phyloP scores from a whole-genome alignment of 2,329 filamentous ascomycete species.

The Botryosphaeria dothidea region DNA sequence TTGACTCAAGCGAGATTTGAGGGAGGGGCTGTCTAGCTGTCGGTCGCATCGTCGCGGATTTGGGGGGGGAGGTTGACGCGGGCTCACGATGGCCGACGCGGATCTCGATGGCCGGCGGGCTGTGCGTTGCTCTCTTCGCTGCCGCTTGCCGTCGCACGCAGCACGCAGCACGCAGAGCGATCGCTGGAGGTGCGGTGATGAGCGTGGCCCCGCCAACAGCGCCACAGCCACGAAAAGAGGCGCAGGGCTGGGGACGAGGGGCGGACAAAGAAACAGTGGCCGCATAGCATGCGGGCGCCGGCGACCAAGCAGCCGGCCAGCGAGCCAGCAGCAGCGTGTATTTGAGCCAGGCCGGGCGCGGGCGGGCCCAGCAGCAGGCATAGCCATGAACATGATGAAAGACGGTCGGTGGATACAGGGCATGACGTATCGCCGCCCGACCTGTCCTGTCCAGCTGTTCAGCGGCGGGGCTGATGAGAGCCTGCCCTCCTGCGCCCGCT shows the following conservation, averaged over 20 bases:
- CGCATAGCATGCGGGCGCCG: neutral
- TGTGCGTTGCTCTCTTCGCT: neutral
- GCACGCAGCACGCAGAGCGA: neutral
- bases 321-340: neutral
- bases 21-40: neutral
- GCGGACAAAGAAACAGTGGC: neutral
- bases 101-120: neutral
- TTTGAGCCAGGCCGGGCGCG: neutral
- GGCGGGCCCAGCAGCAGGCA: neutral
- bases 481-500: conserved; percentile 1
- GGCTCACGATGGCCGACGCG: neutral
- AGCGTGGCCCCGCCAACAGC: too few relatives aligned
- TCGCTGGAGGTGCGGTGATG: neutral
- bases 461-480: conserved; percentile 6
- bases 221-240: neutral
- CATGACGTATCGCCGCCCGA: too few relatives aligned
- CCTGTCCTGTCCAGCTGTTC: conserved; percentile 4
- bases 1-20: neutral
- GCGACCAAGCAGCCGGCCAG: neutral
- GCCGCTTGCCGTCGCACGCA: neutral
- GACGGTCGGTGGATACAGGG: neutral
- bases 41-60: neutral
- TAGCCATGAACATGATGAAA: neutral
- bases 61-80: neutral
- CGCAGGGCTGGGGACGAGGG: neutral